A percentile compares a stretch with the other conserved stretches of the same genome.
Evolutionary conservation across 495 filamentous ascomycete species (phyloP).

Genomic region (Annulohypoxylon stygium): DNA sequence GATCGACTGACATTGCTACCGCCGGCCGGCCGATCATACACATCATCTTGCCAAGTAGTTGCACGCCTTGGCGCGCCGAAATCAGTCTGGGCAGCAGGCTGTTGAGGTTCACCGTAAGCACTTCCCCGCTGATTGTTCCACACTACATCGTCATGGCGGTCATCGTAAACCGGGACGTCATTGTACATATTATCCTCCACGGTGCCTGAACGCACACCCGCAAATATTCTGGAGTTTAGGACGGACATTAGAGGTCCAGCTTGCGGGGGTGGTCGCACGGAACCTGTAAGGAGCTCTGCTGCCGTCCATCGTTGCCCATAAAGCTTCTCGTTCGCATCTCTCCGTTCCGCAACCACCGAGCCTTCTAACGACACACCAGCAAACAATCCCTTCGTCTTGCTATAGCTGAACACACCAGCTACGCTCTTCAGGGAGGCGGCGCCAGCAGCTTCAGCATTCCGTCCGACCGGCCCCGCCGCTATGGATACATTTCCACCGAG

Average conservation of each 20-base stretch:
- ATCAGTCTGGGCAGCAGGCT: constrained; percentile 66
- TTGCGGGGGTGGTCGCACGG: constrained; percentile 80
- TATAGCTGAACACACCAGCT: constrained; percentile 94
- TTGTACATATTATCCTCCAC: constrained; percentile 84
- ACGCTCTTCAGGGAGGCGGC: constrained; percentile 91
- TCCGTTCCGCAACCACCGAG: constrained; percentile 88
- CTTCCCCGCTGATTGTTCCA: constrained; percentile 86
- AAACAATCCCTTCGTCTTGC: constrained; percentile 96
- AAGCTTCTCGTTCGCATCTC: constrained; percentile 96
- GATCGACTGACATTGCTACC: constrained; percentile 63
- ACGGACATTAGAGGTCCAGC: constrained; percentile 87
- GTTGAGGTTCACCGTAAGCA: constrained; percentile 80
- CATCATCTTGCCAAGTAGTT: constrained; percentile 89
- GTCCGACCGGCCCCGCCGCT: constrained; percentile 90
- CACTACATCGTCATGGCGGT: constrained; percentile 88
- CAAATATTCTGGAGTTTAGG: constrained; percentile 85
- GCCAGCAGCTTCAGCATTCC: constrained; percentile 96
- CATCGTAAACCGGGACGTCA: constrained; percentile 92
- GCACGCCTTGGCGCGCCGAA: constrained; percentile 77
- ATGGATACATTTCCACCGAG: constrained; percentile 97
- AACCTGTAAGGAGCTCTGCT: constrained; percentile 81
- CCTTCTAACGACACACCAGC: constrained; percentile 96
- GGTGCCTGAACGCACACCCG: constrained; percentile 66
- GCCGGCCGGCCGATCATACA: constrained; percentile 77
- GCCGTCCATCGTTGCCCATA: constrained; percentile 87